Conservation (phyloP, 805 yeast species). For the Lipomyces kockii region DNA sequence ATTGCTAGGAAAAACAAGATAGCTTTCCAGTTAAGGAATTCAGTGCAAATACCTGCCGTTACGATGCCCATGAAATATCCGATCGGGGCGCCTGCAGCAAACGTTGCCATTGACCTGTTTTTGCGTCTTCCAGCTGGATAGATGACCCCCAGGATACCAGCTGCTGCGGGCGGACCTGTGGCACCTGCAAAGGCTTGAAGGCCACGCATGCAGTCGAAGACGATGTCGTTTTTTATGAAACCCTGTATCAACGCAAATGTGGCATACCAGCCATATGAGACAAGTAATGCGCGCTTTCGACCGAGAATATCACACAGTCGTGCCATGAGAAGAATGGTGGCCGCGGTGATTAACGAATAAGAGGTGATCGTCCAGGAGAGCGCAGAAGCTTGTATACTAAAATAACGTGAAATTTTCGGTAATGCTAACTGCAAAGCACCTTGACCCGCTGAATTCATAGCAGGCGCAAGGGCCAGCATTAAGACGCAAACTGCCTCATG, state of each 20-base stretch:
- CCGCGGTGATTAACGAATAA: slow-evolving; percentile 51
- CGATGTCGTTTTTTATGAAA: slow-evolving; percentile 41
- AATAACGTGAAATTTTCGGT: slow-evolving; percentile 45
- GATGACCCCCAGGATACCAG: too few species aligned
- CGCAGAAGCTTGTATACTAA: slow-evolving; percentile 48
- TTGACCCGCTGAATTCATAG: slow-evolving; percentile 48
- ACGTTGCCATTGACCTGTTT: too few species aligned
- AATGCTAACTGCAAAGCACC: slow-evolving; percentile 50
- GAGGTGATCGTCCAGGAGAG: slow-evolving; percentile 53
- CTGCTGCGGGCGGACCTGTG: too few species aligned
- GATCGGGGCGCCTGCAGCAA: too few species aligned
- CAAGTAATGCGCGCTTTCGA: slow-evolving; percentile 48
- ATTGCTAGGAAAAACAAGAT: too few species aligned
- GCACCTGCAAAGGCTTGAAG: too few species aligned
- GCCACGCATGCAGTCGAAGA: slow-evolving; percentile 49
- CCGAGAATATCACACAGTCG: slow-evolving; percentile 54
- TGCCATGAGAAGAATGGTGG: slow-evolving; percentile 53
- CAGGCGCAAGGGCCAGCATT: slow-evolving; percentile 49
- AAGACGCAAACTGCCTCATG: slow-evolving; percentile 48
- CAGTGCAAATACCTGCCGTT: too few species aligned
- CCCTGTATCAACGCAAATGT: slow-evolving; percentile 47
- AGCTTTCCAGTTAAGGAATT: too few species aligned
- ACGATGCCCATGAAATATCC: too few species aligned
- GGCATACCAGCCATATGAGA: slow-evolving; percentile 46
- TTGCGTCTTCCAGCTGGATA: too few species aligned